Percentiles rank a stretch among this genome's conserved stretches.
These are phyloP conservation scores for Tranzscheliella williamsii DNA, from an alignment of 1,284 basidiomycete species.

Conservation along the genomic window DNA sequence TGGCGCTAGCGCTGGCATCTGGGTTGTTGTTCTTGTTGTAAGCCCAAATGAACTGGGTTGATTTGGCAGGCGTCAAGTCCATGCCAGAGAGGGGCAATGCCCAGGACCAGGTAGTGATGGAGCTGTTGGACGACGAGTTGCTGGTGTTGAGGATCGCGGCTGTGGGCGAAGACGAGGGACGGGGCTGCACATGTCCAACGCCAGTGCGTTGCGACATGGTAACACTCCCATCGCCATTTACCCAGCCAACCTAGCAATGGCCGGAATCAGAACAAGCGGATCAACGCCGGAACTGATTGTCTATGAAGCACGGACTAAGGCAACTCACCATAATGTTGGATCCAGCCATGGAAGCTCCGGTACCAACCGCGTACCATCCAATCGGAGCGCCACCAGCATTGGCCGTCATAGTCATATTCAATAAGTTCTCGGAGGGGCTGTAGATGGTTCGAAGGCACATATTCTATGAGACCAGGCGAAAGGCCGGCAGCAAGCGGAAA, in stretches of 20 bases:
- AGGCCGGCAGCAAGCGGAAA: not conserved
- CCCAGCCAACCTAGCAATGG: constrained; percentile 67
- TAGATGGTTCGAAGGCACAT: constrained; percentile 41
- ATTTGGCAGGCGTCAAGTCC: constrained; percentile 7
- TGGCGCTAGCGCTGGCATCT: constrained; percentile 7
- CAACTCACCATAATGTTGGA: constrained; percentile 49
- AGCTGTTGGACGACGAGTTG: constrained; percentile 24
- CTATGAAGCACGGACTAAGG: not conserved
- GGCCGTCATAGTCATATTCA: constrained; percentile 47
- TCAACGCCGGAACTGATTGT: not conserved
- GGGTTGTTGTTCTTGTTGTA: constrained; percentile 33
- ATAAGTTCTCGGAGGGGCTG: constrained; percentile 13
- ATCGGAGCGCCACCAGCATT: constrained; percentile 25
- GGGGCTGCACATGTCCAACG: constrained; percentile 64
- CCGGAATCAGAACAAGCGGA: not conserved
- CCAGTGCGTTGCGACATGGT: constrained; percentile 71
- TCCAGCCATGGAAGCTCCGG: constrained; percentile 29
- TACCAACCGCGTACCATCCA: constrained; percentile 42
- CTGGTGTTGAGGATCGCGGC: constrained; percentile 16
- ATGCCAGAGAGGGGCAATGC: constrained; percentile 26
- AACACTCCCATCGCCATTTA: constrained; percentile 66
- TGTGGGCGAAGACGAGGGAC: constrained; percentile 57
- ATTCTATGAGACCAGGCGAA: constrained; percentile 3
- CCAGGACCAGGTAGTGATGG: constrained; percentile 38
- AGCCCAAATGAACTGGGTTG: constrained; percentile 45